Conservation (phyloP, 1,284 basidiomycete genomes). For the Ustilago sp. region DNA sequence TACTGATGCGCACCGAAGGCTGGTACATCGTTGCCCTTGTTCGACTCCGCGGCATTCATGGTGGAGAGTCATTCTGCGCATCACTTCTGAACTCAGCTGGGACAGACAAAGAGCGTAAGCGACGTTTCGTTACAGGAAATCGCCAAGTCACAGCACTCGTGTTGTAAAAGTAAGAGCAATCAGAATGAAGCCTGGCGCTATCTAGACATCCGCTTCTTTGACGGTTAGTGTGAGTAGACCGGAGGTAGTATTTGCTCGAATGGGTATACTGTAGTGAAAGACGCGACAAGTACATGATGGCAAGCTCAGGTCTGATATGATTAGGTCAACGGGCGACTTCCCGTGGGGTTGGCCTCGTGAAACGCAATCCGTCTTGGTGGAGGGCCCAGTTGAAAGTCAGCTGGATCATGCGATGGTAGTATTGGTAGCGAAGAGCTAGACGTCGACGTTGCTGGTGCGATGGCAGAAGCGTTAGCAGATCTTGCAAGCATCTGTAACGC, state of each 20-base stretch:
- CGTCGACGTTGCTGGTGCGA: background rate
- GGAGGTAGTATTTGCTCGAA: background rate
- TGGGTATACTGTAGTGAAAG: conserved; percentile 8
- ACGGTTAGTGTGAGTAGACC: no score
- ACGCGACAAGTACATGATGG: conserved; percentile 2
- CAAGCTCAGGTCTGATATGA: background rate
- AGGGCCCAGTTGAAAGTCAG: background rate
- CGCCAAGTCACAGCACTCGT: no score
- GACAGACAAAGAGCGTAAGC: background rate
- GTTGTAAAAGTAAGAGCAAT: no score
- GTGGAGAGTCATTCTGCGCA: background rate
- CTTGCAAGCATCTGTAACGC: background rate
- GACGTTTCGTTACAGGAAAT: background rate
- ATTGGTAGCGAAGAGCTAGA: background rate
- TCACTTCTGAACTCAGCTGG: background rate
- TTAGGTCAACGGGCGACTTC: background rate
- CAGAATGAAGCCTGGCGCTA: no score
- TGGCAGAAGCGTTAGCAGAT: background rate
- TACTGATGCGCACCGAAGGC: background rate
- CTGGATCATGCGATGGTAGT: background rate
- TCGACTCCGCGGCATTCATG: background rate
- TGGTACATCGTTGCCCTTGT: background rate
- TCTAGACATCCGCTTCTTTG: no score
- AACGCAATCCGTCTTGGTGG: conserved; percentile 39
- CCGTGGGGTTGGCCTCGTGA: conserved; percentile 19